Base-by-base conservation (phyloP, 257 asterid genomes). In the Leptodermis oblonga region DNA sequence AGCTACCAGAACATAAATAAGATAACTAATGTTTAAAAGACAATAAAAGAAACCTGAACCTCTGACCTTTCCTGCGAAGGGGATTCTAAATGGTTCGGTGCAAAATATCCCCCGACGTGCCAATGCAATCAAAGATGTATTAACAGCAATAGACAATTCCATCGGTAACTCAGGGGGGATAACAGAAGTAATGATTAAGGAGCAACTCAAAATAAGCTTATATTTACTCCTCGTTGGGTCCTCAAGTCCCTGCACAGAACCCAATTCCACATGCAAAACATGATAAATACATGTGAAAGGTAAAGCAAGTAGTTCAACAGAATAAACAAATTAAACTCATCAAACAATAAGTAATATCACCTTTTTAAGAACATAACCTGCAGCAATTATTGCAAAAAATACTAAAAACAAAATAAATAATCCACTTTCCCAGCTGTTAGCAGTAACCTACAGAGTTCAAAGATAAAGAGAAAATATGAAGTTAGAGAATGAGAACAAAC, bases 381-480 rank as follows among this genome's bases (percentile, higher is more conserved):
- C 99, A 28, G 99, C 99, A 69, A 94, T 86, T 76, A 94, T 41
- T 70, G 99, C 99, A 85, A 94, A 94, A 63, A 94, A 79, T 30
- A 94, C 99, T 71, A 94, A 81, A 84, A 94, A 94, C 73, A 89
- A 83, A 71, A 94, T 94, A 83, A 94, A 94, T 58, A 94, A 80
- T 13, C 99, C 99, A 48, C 97, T 91, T 79, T 94, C 99, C 99
- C 97, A 94, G 92, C 97, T 94, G 80, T 94, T 94, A 60, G 99
- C 99, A 68, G 99, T 93, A 73, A 93, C 96, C 99, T 93, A 80
- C 66, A 82, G 43, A 34, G 55, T 25, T 62, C 17, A 36, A 15
- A 11, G 70, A 36, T 26, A 37, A 43, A 39, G 39, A 43, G 43
- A 76, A 75, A 73, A 37, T 23, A 65, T 53, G 42, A 75, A 41